phyloP scores from a whole-genome alignment of 164 flowering plant species.

The Macadamia integrifolia region DNA sequence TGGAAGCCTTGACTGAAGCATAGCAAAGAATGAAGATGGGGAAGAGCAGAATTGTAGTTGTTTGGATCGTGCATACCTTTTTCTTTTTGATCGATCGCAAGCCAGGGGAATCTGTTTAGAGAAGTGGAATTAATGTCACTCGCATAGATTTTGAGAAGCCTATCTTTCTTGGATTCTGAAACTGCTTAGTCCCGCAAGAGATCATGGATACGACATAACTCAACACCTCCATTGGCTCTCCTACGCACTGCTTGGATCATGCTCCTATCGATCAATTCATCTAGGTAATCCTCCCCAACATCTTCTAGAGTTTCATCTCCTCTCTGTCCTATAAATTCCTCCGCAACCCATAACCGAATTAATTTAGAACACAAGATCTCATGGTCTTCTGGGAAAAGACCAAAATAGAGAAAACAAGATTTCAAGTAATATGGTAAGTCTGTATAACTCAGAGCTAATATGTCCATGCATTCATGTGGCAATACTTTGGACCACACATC shows the following conservation, averaged over 20 bases:
- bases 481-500: neutral
- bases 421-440: too few relatives aligned
- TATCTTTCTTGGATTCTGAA: neutral
- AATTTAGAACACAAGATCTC: neutral
- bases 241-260: neutral
- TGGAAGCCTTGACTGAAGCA: neutral
- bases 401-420: too few relatives aligned
- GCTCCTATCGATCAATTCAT: neutral
- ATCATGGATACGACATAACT: neutral
- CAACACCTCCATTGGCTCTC: neutral
- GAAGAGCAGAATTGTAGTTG: neutral
- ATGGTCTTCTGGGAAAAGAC: too few relatives aligned
- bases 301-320: neutral
- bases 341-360: neutral
- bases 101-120: neutral
- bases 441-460: too few relatives aligned
- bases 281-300: neutral
- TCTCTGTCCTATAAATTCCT: neutral
- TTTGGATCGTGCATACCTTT: neutral
- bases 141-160: neutral
- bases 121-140: neutral
- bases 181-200: neutral
- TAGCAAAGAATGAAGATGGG: neutral
- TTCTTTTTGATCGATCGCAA: neutral
- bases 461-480: neutral